These are phyloP conservation scores for Nectriaceae sp. DNA, from an alignment of 2,329 filamentous ascomycete species.

Conservation along the genomic window DNA sequence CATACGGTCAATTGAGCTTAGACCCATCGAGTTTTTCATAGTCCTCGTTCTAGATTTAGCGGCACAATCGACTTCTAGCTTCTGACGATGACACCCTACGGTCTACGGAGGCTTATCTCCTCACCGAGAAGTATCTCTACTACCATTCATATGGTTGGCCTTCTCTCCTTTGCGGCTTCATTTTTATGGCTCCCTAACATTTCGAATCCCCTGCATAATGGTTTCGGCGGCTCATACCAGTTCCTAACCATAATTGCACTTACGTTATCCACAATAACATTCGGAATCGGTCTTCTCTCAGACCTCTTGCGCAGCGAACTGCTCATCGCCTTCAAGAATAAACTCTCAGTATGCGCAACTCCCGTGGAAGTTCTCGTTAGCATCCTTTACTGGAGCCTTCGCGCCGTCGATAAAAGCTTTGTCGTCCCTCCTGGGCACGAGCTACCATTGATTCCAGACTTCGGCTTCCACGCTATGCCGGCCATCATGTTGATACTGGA, in stretches of 20 bases:
- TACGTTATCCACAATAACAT: slow-evolving; percentile 3
- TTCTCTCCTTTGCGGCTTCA: slow-evolving; percentile 1
- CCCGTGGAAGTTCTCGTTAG: slow-evolving; percentile 1
- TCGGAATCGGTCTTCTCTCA: slow-evolving; percentile 1
- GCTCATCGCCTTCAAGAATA: slow-evolving; percentile 1
- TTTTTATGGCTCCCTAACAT: slow-evolving; percentile 1
- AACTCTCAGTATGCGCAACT: neutral
- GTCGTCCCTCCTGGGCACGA: slow-evolving; percentile 5
- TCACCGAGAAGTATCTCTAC: neutral
- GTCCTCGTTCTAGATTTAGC: too few species aligned
- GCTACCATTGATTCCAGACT: slow-evolving; percentile 1
- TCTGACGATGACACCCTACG: too few species aligned
- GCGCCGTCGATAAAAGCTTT: neutral
- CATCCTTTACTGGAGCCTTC: slow-evolving; percentile 7
- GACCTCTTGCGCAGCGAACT: neutral
- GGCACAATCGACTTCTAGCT: too few species aligned
- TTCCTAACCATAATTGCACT: slow-evolving; percentile 5
- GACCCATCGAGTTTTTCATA: too few species aligned
- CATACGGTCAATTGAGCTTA: too few species aligned
- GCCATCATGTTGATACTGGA: slow-evolving; percentile 5
- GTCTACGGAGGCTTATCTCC: too few species aligned
- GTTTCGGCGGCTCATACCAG: slow-evolving; percentile 6
- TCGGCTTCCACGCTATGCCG: slow-evolving; percentile 4
- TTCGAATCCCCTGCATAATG: slow-evolving; percentile 4
- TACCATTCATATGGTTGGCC: slow-evolving; percentile 1